Conservation (phyloP, 805 yeast species). For the Cyberlindnera misumaiensis region DNA sequence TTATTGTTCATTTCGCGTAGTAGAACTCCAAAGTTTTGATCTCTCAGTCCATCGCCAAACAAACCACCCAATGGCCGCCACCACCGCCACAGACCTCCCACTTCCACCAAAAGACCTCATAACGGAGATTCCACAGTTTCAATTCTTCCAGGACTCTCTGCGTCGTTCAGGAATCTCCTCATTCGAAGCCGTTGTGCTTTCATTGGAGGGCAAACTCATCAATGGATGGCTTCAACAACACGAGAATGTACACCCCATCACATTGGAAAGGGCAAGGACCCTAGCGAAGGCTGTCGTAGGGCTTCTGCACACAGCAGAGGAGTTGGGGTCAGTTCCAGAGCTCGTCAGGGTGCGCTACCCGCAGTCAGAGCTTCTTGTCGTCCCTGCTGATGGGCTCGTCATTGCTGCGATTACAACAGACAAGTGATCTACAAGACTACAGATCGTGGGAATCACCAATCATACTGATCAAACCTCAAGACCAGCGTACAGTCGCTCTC, state of each 20-base stretch:
- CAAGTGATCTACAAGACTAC: neutral
- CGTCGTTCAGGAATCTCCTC: neutral
- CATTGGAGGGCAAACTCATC: slow-evolving; percentile 3
- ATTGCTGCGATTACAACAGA: neutral
- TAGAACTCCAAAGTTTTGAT: no score
- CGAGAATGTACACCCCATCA: neutral
- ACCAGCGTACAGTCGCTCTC: neutral
- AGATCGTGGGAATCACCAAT: neutral
- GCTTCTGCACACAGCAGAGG: slow-evolving; percentile 1
- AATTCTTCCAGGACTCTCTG: slow-evolving; percentile 5
- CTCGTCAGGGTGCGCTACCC: slow-evolving; percentile 3
- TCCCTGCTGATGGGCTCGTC: slow-evolving; percentile 1
- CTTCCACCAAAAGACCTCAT: slow-evolving; percentile 7
- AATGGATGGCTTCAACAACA: slow-evolving; percentile 10
- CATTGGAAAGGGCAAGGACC: neutral
- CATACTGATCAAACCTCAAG: neutral
- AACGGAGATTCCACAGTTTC: slow-evolving; percentile 6
- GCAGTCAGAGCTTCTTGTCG: neutral
- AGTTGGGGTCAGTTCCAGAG: neutral
- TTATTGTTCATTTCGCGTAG: neutral
- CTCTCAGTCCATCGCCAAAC: no score
- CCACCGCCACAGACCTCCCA: slow-evolving; percentile 1
- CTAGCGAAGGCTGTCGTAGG: neutral
- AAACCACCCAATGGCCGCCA: no score
- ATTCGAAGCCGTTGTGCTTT: slow-evolving; percentile 4